Conservation (phyloP, 2,329 filamentous ascomycete genomes). For the Dactylonectria macrodidyma region DNA sequence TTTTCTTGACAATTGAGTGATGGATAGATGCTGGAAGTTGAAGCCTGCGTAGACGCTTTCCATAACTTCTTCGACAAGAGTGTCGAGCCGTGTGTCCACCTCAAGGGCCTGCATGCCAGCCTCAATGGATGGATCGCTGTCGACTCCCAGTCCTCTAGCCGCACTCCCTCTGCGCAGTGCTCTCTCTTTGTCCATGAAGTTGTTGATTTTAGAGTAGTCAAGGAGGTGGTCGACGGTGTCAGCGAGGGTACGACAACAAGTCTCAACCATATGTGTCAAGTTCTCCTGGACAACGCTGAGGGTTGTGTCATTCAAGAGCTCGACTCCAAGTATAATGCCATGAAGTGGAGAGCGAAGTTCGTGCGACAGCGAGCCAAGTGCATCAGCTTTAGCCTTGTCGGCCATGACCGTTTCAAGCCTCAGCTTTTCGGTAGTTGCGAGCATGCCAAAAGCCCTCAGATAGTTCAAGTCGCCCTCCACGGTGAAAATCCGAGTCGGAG, state of each 20-base stretch:
- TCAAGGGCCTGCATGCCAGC: background rate
- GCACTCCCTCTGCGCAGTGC: constrained; percentile 11
- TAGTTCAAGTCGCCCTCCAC: constrained; percentile 65
- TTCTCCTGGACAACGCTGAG: constrained; percentile 63
- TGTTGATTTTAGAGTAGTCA: constrained; percentile 70
- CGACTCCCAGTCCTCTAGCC: background rate
- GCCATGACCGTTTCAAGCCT: constrained; percentile 56
- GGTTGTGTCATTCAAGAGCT: constrained; percentile 66
- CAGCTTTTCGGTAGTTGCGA: constrained; percentile 70
- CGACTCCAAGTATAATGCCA: constrained; percentile 69
- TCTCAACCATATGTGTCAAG: constrained; percentile 65
- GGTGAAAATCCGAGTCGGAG: constrained; percentile 60
- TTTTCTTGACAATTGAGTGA: constrained; percentile 29
- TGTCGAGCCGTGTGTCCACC: constrained; percentile 52
- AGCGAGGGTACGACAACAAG: constrained; percentile 65
- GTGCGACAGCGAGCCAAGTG: constrained; percentile 73
- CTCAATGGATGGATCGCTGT: background rate
- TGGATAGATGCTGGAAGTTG: constrained; percentile 53
- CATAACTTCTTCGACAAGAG: constrained; percentile 62
- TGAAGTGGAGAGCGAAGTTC: constrained; percentile 74
- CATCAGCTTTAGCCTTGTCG: constrained; percentile 68
- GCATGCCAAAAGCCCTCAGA: constrained; percentile 66
- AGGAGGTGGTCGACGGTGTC: constrained; percentile 70
- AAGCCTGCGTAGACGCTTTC: constrained; percentile 64
- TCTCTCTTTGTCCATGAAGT: constrained; percentile 40